Conservation (phyloP, 176 grass and related monocot genomes). For the Dendrocalamus sinicus region DNA sequence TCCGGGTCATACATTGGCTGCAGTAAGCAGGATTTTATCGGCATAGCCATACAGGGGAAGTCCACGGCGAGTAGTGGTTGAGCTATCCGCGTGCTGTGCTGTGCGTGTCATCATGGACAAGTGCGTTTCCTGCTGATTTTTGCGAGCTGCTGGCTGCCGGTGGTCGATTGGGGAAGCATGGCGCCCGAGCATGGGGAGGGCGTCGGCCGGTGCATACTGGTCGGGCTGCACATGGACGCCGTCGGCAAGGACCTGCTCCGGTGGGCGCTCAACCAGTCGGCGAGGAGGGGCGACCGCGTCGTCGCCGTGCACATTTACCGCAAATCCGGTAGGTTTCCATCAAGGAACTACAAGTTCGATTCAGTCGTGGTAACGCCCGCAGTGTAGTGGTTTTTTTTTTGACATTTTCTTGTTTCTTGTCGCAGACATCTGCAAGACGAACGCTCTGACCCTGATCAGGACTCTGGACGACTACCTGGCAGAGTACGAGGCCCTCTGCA, state of each 20-base stretch:
- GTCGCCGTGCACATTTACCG: constrained; percentile 92
- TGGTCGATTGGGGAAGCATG: constrained; percentile 30
- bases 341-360: constrained; percentile 14
- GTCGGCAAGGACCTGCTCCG: constrained; percentile 76
- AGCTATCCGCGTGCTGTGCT: constrained; percentile 19
- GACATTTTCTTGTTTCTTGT: constrained; percentile 12
- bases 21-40: constrained; percentile 3
- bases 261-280: constrained; percentile 66
- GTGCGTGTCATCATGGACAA: background rate
- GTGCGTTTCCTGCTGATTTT: background rate
- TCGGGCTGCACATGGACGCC: constrained; percentile 85
- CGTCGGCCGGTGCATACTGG: constrained; percentile 70
- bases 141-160: constrained; percentile 7
- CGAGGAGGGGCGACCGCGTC: constrained; percentile 73
- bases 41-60: constrained; percentile 3
- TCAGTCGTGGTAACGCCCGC: background rate
- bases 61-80: constrained; percentile 50
- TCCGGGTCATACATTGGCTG: constrained; percentile 56
- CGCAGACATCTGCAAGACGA: constrained; percentile 72
- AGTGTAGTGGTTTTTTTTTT: background rate
- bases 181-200: constrained; percentile 43
- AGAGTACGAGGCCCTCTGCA: constrained; percentile 72
- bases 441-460: constrained; percentile 73
- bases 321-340: constrained; percentile 62
- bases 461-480: constrained; percentile 78